Evolutionary conservation across 192 early-diverging fungal species (phyloP).

Genomic region (Kickxella alabastrina): DNA sequence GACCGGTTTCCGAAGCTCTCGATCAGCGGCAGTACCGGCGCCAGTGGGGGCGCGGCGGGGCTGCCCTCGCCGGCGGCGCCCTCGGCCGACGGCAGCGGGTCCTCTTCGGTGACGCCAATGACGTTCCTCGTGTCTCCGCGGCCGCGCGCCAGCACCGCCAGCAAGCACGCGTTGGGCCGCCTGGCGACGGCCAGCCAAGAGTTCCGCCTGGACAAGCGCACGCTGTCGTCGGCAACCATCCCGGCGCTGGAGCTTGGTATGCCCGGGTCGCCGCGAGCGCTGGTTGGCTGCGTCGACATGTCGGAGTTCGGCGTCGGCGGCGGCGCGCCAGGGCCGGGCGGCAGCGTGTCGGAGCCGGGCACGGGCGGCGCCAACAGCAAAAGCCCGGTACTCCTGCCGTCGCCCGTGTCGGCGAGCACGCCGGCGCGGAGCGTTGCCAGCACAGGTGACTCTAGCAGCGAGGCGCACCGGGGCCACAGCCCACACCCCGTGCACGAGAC

Average conservation of each 20-base stretch:
- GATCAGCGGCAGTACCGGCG: conserved; percentile 12
- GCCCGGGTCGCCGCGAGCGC: conserved; percentile 30
- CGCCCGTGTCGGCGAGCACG: conserved; percentile 30
- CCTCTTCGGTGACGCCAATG: conserved; percentile 24
- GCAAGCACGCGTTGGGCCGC: conserved; percentile 25
- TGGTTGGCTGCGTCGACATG: conserved; percentile 37
- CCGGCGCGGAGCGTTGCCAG: conserved; percentile 25
- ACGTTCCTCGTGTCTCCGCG: conserved; percentile 49
- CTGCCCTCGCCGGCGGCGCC: conserved; percentile 20
- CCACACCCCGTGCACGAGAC: conserved; percentile 74
- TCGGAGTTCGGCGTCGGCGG: conserved; percentile 48
- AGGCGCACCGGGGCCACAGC: too few relatives aligned
- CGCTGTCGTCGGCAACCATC: conserved; percentile 31
- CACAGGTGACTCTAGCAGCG: too few relatives aligned
- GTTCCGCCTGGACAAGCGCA: conserved; percentile 29
- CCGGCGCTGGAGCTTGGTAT: conserved; percentile 26
- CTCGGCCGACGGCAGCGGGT: conserved; percentile 10
- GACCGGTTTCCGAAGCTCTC: conserved; percentile 39
- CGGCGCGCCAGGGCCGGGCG: background rate
- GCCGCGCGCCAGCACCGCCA: conserved; percentile 34
- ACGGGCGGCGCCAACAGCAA: conserved; percentile 2
- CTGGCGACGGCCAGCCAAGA: conserved; percentile 23
- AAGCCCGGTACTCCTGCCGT: conserved; percentile 15
- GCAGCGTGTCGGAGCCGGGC: background rate
- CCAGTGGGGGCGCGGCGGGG: conserved; percentile 16